These are phyloP conservation scores for Erodium trifolium DNA, from an alignment of 441 rosid species.

Conservation along the genomic window DNA sequence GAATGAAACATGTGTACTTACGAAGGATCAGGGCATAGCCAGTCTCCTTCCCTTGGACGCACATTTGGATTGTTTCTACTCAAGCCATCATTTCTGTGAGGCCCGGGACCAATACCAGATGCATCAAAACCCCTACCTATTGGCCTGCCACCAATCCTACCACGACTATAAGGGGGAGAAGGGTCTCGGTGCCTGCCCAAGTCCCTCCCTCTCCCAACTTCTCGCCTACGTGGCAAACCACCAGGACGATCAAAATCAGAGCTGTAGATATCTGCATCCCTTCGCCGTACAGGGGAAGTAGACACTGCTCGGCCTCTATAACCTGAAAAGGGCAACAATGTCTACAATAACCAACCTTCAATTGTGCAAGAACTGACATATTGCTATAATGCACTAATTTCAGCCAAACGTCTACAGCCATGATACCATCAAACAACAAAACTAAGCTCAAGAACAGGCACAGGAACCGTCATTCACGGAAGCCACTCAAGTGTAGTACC, in stretches of 20 bases:
- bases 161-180: conserved; percentile 55
- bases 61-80: conserved; percentile 60
- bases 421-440: conserved; percentile 21
- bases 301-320: conserved; percentile 69
- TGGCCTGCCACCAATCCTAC: conserved; percentile 59
- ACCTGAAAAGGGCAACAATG: conserved; percentile 43
- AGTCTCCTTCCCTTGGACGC: conserved; percentile 87
- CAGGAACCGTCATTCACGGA: conserved; percentile 21
- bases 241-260: conserved; percentile 50
- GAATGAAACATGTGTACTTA: conserved; percentile 32
- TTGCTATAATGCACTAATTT: conserved; percentile 16
- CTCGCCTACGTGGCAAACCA: conserved; percentile 43
- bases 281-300: conserved; percentile 55
- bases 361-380: conserved; percentile 15
- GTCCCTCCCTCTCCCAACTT: conserved; percentile 50
- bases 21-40: conserved; percentile 65
- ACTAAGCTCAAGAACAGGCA: conserved; percentile 18
- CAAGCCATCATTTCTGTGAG: conserved; percentile 41
- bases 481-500: conserved; percentile 19
- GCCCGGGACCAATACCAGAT: conserved; percentile 50
- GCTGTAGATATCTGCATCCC: conserved; percentile 46
- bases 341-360: conserved; percentile 25
- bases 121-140: conserved; percentile 54
- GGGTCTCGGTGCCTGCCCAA: conserved; percentile 57
- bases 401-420: conserved; percentile 18